Base-by-base conservation (phyloP, 352 stramenopile species). In the Globisporangium ultimum region DNA sequence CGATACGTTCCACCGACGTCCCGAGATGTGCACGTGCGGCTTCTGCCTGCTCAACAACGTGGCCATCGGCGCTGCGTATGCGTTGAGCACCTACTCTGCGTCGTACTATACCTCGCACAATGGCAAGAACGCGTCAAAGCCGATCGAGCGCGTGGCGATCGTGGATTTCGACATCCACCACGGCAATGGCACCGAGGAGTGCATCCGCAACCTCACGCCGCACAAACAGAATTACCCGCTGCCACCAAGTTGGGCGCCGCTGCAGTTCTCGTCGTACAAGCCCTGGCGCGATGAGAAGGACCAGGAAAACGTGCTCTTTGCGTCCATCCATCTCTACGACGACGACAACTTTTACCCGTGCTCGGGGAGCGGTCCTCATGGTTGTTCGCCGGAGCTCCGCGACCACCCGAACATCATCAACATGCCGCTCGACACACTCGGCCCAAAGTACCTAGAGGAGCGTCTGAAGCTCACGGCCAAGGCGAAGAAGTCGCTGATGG, bases 81-180 rank as follows among this genome's bases (percentile, higher is more conserved):
- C 74, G 6, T 76, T 84, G 72, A 71, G 40, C 42, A 77, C 70
- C 45, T 88, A 88, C 61, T 43, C 53, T n/a, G 41, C 59, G 20
- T 55, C 69, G 15, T 84, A 83, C 40, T 80, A 83, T 36, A 66
- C 70, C 4, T 47, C 69, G 6, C n/a, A 52, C 10, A 56, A 61
- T 36, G 28, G 28, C 5, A 47, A 59, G 3, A 58, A 49, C 22
- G 55, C 61, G 17, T 62, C 55, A 10, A 60, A 57, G 46, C 67
- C 48, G 17, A 63, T 86, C 14, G 53, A 84, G 18, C 69, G 74
- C 22, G 54, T 88, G 12, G 78, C 78, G 24, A 88, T 88, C 46
- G 68, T 88, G 12, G 78, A 88, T 55, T 88, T 88, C 58, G 78
- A 88, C 61, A 84, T 88, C 46, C 78, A 89, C 32, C 78, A 89